Evolutionary conservation across 768 basidiomycete species (phyloP), one percentile per base, ranked within the genome.

Genomic region (Pilatotrama ljubarskyi): DNA sequence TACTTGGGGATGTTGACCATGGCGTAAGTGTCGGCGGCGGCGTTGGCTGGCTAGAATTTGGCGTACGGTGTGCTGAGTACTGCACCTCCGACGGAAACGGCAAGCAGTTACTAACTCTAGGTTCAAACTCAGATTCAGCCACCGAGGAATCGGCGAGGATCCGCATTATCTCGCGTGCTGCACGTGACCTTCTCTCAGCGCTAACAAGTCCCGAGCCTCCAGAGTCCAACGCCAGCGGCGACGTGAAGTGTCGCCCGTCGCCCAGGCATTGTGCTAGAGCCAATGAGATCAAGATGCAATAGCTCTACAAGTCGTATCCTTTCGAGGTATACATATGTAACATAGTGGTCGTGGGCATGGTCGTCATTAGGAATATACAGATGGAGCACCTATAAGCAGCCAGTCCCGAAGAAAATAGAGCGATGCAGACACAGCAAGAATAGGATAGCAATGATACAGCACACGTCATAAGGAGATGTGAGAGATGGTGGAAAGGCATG

Each of bases 1-100:
- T 68, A 93, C 93, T 95, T 95, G 74, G 93, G 93, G 69, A 95
- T 87, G 84, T 95, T 95, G 80, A 95, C 93, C 93, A 95, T 95
- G 73, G 80, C 83, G 75, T 67, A 57, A 67, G 68, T 69, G 69
- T 69, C 69, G 76, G 62, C 66, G 68, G 68, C 62, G 68, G 57
- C 63, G 65, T 62, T 68, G 67, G 57, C 62, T 65, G 59, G 51
- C 48, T 58, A 49, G 47, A 49, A 57, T 68, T 68, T 63, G 65
- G 62, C 65, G 68, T 63, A 62, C 62, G 55, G 62, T 52, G 56
- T 49, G 46, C 65, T 58, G 57, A 41, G 44, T 38, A 22, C 51
- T 48, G 55, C 40, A 43, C 51, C 38, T 58, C 41, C 44, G 52
- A 52, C 70, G 65, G 67, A 67, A 55, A 51, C 58, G 64, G 68